These are phyloP conservation scores for Tolypocladium endophyticum DNA, from an alignment of 2,329 filamentous ascomycete species.

Conservation along the genomic window DNA sequence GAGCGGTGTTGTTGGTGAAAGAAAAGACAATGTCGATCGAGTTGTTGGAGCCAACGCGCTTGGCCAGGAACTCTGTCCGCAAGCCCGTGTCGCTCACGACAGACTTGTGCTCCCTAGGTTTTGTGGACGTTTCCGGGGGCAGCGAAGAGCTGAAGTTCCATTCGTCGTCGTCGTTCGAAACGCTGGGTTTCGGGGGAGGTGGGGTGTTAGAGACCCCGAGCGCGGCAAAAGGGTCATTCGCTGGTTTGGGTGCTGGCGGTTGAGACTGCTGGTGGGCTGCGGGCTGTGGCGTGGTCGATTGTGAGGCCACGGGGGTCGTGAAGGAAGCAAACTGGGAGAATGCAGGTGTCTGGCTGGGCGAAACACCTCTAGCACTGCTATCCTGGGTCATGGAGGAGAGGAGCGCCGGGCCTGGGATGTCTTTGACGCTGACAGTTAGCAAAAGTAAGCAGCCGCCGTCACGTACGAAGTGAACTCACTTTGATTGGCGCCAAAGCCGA, in stretches of 20 bases:
- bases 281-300: slow-evolving; percentile 43
- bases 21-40: slow-evolving; percentile 61
- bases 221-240: slow-evolving; percentile 42
- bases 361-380: slow-evolving; percentile 42
- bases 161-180: slow-evolving; percentile 65
- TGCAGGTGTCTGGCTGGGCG: slow-evolving; percentile 30
- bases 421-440: slow-evolving; percentile 28
- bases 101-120: slow-evolving; percentile 52
- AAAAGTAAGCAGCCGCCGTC: background rate
- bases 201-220: slow-evolving; percentile 23
- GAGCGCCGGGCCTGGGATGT: slow-evolving; percentile 53
- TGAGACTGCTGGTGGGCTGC: slow-evolving; percentile 34
- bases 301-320: slow-evolving; percentile 38
- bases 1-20: slow-evolving; percentile 73
- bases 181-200: slow-evolving; percentile 13
- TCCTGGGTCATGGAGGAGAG: slow-evolving; percentile 53
- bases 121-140: slow-evolving; percentile 44
- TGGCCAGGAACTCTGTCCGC: slow-evolving; percentile 63
- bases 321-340: slow-evolving; percentile 48
- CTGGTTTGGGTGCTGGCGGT: slow-evolving; percentile 27
- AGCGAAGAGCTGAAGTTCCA: slow-evolving; percentile 89
- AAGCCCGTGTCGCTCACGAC: slow-evolving; percentile 61
- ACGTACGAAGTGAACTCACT: slow-evolving; percentile 37
- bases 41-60: slow-evolving; percentile 41
- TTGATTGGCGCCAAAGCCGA: slow-evolving; percentile 64